These are phyloP conservation scores for Apiospora hydei DNA, from an alignment of 2,329 filamentous ascomycete genomes.

Conservation along the genomic window DNA sequence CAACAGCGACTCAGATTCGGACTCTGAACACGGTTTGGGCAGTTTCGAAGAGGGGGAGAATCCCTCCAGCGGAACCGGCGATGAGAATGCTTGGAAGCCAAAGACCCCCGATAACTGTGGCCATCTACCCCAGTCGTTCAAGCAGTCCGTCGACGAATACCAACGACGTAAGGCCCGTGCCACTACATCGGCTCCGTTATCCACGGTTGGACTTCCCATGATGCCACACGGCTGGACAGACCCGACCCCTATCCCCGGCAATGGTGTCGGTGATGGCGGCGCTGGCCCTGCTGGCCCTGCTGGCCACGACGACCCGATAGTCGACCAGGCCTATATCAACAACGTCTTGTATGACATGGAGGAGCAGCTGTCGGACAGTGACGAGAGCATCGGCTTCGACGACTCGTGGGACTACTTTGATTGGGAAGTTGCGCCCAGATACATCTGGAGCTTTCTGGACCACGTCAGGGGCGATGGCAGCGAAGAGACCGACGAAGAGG, in stretches of 20 bases:
- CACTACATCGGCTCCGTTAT: background rate
- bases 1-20: background rate
- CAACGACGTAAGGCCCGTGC: background rate
- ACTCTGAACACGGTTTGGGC: background rate
- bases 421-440: background rate
- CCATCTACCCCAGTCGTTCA: background rate
- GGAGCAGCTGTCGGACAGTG: background rate
- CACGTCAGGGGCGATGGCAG: background rate
- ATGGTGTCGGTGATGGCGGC: background rate
- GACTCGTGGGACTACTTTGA: background rate
- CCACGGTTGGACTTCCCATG: too few species aligned
- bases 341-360: background rate
- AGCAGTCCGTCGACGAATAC: background rate
- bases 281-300: too few species aligned
- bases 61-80: background rate
- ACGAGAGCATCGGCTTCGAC: background rate
- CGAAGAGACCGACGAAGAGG: background rate
- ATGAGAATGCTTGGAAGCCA: background rate
- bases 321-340: background rate
- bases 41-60: background rate
- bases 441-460: background rate
- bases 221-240: background rate
- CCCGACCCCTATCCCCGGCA: background rate
- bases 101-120: background rate
- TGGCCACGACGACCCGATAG: background rate